Conservation (phyloP, 2,329 filamentous ascomycete species). For the Raffaelea deltoideospora region DNA sequence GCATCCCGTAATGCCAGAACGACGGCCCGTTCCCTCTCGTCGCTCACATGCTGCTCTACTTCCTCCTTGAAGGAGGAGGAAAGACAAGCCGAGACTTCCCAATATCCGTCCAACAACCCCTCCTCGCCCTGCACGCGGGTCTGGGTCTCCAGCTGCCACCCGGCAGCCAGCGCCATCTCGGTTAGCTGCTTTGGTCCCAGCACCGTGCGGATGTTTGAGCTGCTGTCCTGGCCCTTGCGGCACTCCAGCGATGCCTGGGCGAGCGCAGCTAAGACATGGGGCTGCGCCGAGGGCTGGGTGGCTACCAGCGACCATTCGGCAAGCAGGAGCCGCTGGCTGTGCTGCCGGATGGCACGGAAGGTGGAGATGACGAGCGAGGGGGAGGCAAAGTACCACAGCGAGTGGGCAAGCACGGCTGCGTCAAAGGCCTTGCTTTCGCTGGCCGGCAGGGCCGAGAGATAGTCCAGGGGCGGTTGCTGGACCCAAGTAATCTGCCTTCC, state of each 20-base stretch:
- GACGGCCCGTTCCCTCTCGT: slow-evolving; percentile 15
- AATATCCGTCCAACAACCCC: slow-evolving; percentile 27
- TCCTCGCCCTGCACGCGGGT: slow-evolving; percentile 18
- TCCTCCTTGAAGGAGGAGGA: slow-evolving; percentile 16
- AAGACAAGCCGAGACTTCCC: slow-evolving; percentile 25
- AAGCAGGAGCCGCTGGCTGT: slow-evolving; percentile 21
- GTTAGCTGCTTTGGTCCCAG: slow-evolving; percentile 26
- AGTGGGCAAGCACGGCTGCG: slow-evolving; percentile 31
- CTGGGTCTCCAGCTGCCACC: slow-evolving; percentile 23
- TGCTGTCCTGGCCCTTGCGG: slow-evolving; percentile 17
- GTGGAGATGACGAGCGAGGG: slow-evolving; percentile 19
- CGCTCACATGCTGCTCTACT: slow-evolving; percentile 14
- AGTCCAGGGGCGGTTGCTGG: slow-evolving; percentile 19
- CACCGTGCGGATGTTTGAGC: slow-evolving; percentile 31
- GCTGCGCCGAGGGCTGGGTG: slow-evolving; percentile 19
- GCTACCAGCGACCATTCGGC: slow-evolving; percentile 31
- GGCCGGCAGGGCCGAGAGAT: slow-evolving; percentile 12
- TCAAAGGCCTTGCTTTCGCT: slow-evolving; percentile 12
- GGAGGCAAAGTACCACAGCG: slow-evolving; percentile 37
- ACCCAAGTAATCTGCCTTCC: slow-evolving; percentile 28
- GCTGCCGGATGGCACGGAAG: slow-evolving; percentile 19
- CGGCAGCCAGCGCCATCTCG: slow-evolving; percentile 17
- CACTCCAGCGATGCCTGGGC: slow-evolving; percentile 27
- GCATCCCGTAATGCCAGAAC: slow-evolving; percentile 18
- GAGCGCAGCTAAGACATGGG: slow-evolving; percentile 37